Evolutionary conservation across 176 grass and related monocot species (phyloP).

Genomic region (Zizania latifolia): DNA sequence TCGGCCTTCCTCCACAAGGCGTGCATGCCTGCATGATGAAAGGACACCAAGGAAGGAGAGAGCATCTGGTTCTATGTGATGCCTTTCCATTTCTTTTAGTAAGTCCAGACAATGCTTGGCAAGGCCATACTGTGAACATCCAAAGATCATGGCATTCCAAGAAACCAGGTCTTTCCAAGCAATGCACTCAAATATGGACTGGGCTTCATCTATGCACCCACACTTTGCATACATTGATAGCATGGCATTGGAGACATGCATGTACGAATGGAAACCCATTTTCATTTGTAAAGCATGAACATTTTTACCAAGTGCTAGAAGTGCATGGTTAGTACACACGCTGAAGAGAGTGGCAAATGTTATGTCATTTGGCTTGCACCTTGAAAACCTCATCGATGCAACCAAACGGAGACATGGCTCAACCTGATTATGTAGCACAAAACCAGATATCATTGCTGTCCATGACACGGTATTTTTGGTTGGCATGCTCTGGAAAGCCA

Average conservation of each 20-base stretch:
- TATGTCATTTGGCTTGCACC: constrained; percentile 54
- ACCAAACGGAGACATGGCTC: constrained; percentile 37
- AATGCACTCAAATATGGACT: constrained; percentile 24
- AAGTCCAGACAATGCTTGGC: constrained; percentile 32
- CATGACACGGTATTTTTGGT: constrained; percentile 49
- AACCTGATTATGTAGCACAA: constrained; percentile 32
- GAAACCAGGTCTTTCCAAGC: constrained; percentile 35
- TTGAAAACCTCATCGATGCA: constrained; percentile 37
- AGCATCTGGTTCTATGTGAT: constrained; percentile 29
- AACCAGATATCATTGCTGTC: constrained; percentile 64
- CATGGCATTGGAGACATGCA: constrained; percentile 56
- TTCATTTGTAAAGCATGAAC: constrained; percentile 46
- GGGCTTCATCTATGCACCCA: constrained; percentile 33
- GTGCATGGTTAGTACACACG: constrained; percentile 35
- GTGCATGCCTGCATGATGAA: constrained; percentile 42
- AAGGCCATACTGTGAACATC: constrained; percentile 62
- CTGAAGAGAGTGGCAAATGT: constrained; percentile 57
- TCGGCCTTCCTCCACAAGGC: constrained; percentile 23
- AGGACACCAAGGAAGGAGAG: constrained; percentile 44
- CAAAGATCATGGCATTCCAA: constrained; percentile 54
- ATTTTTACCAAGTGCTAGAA: constrained; percentile 52
- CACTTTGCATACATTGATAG: constrained; percentile 56
- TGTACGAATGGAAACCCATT: constrained; percentile 48
- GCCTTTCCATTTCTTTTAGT: constrained; percentile 33
- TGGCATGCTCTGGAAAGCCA: constrained; percentile 43